These are phyloP conservation scores for Rosa rugosa DNA, from an alignment of 306 rosid species.

Conservation along the genomic window DNA sequence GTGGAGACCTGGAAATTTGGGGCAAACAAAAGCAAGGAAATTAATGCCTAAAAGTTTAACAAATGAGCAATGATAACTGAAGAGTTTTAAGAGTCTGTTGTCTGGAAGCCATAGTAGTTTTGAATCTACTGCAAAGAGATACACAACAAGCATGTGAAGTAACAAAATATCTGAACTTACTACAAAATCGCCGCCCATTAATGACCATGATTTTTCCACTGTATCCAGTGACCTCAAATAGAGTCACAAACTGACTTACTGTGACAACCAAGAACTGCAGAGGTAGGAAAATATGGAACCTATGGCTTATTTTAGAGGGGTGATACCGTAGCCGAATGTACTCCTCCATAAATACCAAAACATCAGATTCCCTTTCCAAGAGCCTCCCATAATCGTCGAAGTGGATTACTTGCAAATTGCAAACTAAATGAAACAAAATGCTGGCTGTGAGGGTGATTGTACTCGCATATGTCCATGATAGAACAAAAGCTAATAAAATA, in stretches of 20 bases:
- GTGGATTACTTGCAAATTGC: slow-evolving; percentile 80
- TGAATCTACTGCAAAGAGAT: not conserved
- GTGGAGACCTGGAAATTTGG: slow-evolving; percentile 58
- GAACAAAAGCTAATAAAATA: slow-evolving; percentile 41
- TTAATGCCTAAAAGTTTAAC: not conserved
- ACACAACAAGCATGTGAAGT: not conserved
- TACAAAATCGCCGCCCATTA: slow-evolving; percentile 80
- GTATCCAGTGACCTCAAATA: slow-evolving; percentile 58
- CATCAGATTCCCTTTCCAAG: slow-evolving; percentile 64
- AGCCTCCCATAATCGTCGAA: slow-evolving; percentile 77
- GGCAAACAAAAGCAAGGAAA: slow-evolving; percentile 7
- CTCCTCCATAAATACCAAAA: slow-evolving; percentile 65
- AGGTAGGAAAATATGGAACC: slow-evolving; percentile 74
- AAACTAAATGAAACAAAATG: slow-evolving; percentile 77
- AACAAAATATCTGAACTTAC: slow-evolving; percentile 47
- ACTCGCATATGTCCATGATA: slow-evolving; percentile 78
- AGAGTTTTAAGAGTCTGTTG: not conserved
- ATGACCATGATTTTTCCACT: slow-evolving; percentile 45
- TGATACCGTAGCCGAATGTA: slow-evolving; percentile 67
- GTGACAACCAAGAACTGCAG: slow-evolving; percentile 70
- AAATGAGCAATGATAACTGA: not conserved
- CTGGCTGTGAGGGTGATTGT: slow-evolving; percentile 69
- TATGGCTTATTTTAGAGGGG: slow-evolving; percentile 83
- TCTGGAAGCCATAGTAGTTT: not conserved
- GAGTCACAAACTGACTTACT: slow-evolving; percentile 61